Evolutionary conservation across 345 rosid species (phyloP).

Genomic region (Cochlearia excelsa): DNA sequence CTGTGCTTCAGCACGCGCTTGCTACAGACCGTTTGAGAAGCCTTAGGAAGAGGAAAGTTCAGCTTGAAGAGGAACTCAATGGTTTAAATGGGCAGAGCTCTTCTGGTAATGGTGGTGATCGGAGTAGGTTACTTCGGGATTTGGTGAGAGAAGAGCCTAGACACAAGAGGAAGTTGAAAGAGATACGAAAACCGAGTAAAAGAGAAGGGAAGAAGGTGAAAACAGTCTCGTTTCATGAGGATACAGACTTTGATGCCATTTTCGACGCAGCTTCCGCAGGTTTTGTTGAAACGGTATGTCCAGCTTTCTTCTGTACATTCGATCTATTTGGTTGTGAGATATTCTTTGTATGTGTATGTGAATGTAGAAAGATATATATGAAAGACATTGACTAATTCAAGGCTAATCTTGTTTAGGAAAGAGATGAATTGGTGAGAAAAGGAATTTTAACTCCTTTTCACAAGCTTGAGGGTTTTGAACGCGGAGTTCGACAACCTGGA

Average conservation of each 20-base stretch:
- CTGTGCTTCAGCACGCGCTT: constrained; percentile 74
- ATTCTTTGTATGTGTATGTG: constrained; percentile 4
- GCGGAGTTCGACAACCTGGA: constrained; percentile 67
- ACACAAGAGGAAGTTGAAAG: constrained; percentile 53
- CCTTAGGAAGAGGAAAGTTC: constrained; percentile 61
- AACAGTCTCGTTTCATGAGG: constrained; percentile 64
- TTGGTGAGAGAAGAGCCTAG: constrained; percentile 63
- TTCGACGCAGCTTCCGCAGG: constrained; percentile 84
- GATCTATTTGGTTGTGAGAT: constrained; percentile 13
- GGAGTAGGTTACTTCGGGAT: constrained; percentile 43
- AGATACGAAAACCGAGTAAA: constrained; percentile 39
- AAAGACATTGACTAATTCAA: constrained; percentile 22
- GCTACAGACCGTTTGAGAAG: constrained; percentile 76
- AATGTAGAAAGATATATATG: constrained; percentile 7
- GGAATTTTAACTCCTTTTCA: constrained; percentile 96
- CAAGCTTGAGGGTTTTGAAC: constrained; percentile 88
- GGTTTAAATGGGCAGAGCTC: constrained; percentile 36
- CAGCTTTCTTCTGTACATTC: constrained; percentile 7
- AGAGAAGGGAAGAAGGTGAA: constrained; percentile 51
- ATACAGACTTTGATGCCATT: constrained; percentile 78
- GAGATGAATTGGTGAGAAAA: constrained; percentile 93
- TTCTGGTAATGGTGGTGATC: constrained; percentile 34
- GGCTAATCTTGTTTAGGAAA: constrained; percentile 60
- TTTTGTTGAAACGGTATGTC: constrained; percentile 84
- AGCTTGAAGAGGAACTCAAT: constrained; percentile 62